Percentiles rank a stretch among this genome's conserved stretches.
phyloP scores from a whole-genome alignment of 2,329 filamentous ascomycete genomes.

The Arthrinium phaeospermum region DNA sequence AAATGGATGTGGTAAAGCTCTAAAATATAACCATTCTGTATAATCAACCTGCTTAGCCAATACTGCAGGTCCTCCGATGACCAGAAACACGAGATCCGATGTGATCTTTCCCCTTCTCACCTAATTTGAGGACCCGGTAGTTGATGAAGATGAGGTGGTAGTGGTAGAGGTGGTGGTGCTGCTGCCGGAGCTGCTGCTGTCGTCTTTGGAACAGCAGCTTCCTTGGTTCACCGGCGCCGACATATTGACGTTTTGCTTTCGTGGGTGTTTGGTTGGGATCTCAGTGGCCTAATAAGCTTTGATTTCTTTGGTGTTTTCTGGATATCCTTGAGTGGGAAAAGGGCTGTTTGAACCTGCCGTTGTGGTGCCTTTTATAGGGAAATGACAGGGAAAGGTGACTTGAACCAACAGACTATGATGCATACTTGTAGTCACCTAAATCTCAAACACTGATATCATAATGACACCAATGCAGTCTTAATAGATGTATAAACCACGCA shows the following conservation, averaged over 20 bases:
- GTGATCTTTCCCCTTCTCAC: not conserved
- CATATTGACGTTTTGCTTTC: not conserved
- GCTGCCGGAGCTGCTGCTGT: not conserved
- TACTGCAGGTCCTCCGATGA: not conserved
- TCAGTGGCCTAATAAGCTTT: not conserved
- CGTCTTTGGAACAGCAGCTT: not conserved
- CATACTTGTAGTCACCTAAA: not conserved
- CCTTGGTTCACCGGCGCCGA: not conserved
- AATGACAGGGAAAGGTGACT: not conserved
- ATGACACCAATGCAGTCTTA: not conserved
- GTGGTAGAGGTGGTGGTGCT: not conserved
- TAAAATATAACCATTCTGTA: not conserved
- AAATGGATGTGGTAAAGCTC: too few species aligned
- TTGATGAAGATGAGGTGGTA: not conserved
- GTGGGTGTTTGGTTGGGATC: not conserved
- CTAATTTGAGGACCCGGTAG: not conserved
- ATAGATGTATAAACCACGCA: not conserved
- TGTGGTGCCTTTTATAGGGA: not conserved
- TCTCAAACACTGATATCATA: not conserved
- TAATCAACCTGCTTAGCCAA: not conserved
- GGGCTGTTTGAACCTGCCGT: not conserved
- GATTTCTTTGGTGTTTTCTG: not conserved
- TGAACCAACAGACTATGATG: not conserved
- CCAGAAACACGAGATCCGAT: too few species aligned
- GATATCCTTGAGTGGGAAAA: not conserved